Evolutionary conservation across 2,329 filamentous ascomycete species (phyloP).

Genomic region (Aureobasidium sp.): DNA sequence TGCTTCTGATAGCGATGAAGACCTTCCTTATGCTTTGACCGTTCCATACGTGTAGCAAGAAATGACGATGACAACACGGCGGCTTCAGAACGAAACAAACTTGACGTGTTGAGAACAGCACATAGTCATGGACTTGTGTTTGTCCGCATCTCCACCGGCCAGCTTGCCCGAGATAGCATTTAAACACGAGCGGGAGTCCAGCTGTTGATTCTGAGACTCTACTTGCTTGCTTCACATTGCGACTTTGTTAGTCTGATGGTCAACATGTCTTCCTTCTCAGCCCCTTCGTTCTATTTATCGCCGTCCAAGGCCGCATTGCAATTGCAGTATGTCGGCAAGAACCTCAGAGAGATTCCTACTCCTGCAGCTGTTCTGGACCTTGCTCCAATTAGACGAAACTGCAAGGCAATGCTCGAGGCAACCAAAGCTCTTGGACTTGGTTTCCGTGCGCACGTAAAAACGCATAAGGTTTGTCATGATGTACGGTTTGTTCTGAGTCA

Average conservation of each 20-base stretch:
- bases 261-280: conserved; percentile 1
- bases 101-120: background rate
- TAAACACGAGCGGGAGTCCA: background rate
- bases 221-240: background rate
- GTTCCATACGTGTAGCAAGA: background rate
- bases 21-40: background rate
- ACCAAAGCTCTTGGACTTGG: conserved; percentile 52
- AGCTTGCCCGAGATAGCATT: conserved; percentile 1
- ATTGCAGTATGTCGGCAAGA: conserved; percentile 51
- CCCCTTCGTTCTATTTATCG: conserved; percentile 25
- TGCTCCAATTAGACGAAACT: conserved; percentile 60
- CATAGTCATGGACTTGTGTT: background rate
- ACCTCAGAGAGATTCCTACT: conserved; percentile 53
- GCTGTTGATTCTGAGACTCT: background rate
- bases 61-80: background rate
- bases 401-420: conserved; percentile 62
- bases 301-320: conserved; percentile 29
- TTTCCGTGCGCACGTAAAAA: conserved; percentile 76
- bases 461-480: conserved; percentile 59
- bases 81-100: background rate
- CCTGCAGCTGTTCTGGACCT: conserved; percentile 64
- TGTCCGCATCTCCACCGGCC: background rate
- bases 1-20: background rate
- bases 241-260: background rate
- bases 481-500: background rate